Conservation (phyloP, 83 land plant genomes). For the Picea abies region DNA sequence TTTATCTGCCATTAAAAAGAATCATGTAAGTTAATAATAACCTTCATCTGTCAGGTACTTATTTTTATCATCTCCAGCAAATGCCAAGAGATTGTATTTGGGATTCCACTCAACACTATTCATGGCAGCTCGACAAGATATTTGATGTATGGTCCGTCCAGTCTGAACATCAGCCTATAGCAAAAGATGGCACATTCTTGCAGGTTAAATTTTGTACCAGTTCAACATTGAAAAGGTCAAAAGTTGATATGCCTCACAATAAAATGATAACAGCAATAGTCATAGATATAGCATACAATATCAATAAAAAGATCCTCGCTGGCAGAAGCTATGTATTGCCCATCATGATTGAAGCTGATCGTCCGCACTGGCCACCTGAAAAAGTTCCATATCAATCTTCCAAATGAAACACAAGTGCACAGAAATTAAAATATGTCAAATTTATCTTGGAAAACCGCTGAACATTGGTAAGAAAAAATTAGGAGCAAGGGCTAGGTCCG, state of each 20-base stretch:
- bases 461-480: neutral
- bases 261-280: slow-evolving; percentile 1
- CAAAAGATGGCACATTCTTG: neutral
- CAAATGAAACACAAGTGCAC: neutral
- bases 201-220: neutral
- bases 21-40: slow-evolving; percentile 10
- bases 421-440: neutral
- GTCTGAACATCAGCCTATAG: slow-evolving; percentile 86
- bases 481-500: no score
- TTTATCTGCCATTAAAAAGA: neutral
- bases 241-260: neutral
- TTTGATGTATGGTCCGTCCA: slow-evolving; percentile 92
- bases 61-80: slow-evolving; percentile 98
- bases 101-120: slow-evolving; percentile 99
- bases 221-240: slow-evolving; percentile 2
- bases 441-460: neutral
- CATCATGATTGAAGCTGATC: slow-evolving; percentile 91
- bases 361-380: slow-evolving; percentile 98
- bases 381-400: neutral
- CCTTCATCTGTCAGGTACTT: slow-evolving; percentile 98
- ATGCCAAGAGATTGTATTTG: slow-evolving; percentile 89
- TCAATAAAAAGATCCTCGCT: slow-evolving; percentile 98
- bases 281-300: slow-evolving; percentile 55
- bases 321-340: slow-evolving; percentile 97
- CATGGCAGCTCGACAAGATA: slow-evolving; percentile 96